Evolutionary conservation across 257 asterid species (phyloP), one percentile per base, ranked within the genome.

Genomic region (Scutellaria minor): DNA sequence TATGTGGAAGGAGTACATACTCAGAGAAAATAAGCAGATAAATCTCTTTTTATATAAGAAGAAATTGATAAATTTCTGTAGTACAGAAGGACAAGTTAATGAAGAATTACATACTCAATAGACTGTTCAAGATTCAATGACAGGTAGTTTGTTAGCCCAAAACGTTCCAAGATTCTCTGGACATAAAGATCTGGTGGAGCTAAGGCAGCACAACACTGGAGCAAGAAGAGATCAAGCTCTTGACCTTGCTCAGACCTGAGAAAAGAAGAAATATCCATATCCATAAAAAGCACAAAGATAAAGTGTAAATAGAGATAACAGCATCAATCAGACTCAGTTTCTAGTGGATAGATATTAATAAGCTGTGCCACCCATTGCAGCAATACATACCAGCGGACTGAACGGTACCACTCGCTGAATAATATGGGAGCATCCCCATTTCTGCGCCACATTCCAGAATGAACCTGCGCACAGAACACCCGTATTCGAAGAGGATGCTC

Each of bases 381-480:
- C 46, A 27, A 57, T 62, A 83, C 96, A 58, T 84, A 95, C 99
- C 98, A 87, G 75, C 91, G 96, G 73, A 87, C 96, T 27, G 96
- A 90, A 58, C 96, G 96, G 65, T 92, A 95, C 96, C 96, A 92
- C 68, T 89, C 97, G 76, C 87, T 86, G 57, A 89, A 90, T 70
- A 95, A 80, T 85, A 87, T 75, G 64, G 97, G 89, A 69, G 89
- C 83, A 80, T 95, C 98, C 70, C 96, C 97, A 77, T 92, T 88
- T 84, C 88, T 83, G 73, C 94, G 93, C 99, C 99, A 95, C 97
- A 95, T 87, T 76, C 96, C 96, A 74, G 99, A 96, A 74, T 83
- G 94, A 72, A 92, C 99, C 85, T 95, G 88, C 0, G 99, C 98
- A 72, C 98, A 88, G 78, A 95, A 95, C 75, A 92, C 99, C 83